phyloP scores from a whole-genome alignment of 2,329 filamentous ascomycete genomes.

The Geosmithia morbida region DNA sequence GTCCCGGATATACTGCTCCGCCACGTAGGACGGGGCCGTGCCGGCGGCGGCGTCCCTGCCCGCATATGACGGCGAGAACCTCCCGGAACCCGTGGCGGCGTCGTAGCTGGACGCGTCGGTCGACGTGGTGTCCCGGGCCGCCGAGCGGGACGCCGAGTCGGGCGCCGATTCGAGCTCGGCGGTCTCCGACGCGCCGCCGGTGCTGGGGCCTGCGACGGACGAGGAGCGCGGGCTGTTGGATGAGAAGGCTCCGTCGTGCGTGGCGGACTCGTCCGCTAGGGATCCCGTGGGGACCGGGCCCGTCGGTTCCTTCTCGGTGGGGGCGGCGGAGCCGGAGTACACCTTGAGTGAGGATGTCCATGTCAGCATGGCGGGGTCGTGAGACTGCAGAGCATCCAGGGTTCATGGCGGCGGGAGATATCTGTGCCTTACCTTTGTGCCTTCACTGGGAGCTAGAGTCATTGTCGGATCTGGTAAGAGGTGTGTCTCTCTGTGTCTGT shows the following conservation, averaged over 20 bases:
- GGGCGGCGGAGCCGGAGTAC: constrained; percentile 28
- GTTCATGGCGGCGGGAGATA: too few species aligned
- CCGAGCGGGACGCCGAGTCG: too few species aligned
- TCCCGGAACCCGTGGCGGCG: constrained; percentile 14
- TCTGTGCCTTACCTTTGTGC: constrained; percentile 4
- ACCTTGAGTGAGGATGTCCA: too few species aligned
- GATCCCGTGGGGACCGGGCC: constrained; percentile 55
- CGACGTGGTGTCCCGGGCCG: constrained; percentile 26
- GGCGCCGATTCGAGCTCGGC: too few species aligned
- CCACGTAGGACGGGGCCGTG: constrained; percentile 22
- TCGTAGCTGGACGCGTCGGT: constrained; percentile 28
- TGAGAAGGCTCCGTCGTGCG: constrained; percentile 43
- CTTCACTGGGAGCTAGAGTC: constrained; percentile 5
- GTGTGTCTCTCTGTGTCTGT: too few species aligned
- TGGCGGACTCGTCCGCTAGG: constrained; percentile 59
- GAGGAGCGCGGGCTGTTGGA: too few species aligned
- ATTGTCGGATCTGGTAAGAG: neutral
- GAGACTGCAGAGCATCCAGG: neutral
- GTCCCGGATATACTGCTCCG: constrained; percentile 16
- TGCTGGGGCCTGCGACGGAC: too few species aligned
- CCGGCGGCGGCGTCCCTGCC: constrained; percentile 3
- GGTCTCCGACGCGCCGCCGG: too few species aligned
- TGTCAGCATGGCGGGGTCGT: constrained; percentile 4
- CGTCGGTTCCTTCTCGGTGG: constrained; percentile 41
- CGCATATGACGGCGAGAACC: constrained; percentile 1